These are phyloP conservation scores for Fistulifera pelliculosa DNA, from an alignment of 108 stramenopile species.

Conservation along the genomic window DNA sequence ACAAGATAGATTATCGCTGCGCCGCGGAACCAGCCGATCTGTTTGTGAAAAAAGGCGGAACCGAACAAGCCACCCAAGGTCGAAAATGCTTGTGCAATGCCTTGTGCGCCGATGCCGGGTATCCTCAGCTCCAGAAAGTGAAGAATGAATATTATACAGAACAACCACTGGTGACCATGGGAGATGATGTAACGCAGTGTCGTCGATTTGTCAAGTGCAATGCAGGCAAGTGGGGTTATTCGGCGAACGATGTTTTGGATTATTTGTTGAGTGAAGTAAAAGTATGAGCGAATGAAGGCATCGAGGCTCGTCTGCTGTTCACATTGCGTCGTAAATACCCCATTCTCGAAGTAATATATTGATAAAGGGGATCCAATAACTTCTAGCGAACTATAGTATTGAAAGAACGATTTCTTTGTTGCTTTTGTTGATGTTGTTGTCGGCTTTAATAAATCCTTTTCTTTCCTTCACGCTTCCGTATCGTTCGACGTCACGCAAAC, in stretches of 20 bases:
- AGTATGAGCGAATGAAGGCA: too few species aligned
- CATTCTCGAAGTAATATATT: too few species aligned
- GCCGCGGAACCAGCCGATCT: conserved; percentile 31
- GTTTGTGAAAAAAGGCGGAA: conserved; percentile 33
- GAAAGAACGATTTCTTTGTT: too few species aligned
- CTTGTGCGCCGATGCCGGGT: conserved; percentile 37
- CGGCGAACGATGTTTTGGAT: conserved; percentile 30
- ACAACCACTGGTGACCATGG: conserved; percentile 25
- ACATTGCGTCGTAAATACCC: too few species aligned
- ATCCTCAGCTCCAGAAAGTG: conserved; percentile 26
- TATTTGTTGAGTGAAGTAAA: conserved; percentile 24
- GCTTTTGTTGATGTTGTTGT: too few species aligned
- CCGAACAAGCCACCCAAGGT: conserved; percentile 21
- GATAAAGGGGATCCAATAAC: too few species aligned
- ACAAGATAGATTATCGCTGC: conserved; percentile 32
- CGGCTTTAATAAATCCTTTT: too few species aligned
- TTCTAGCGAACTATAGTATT: too few species aligned
- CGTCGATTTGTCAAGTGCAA: conserved; percentile 23
- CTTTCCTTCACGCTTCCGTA: too few species aligned
- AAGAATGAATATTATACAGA: conserved; percentile 14
- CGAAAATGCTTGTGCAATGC: conserved; percentile 50
- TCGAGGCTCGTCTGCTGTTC: too few species aligned
- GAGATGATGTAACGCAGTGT: conserved; percentile 34
- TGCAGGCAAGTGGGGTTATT: conserved; percentile 25
- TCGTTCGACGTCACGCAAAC: too few species aligned